phyloP scores from a whole-genome alignment of 2,329 filamentous ascomycete genomes.

The Penicillium frequentans region DNA sequence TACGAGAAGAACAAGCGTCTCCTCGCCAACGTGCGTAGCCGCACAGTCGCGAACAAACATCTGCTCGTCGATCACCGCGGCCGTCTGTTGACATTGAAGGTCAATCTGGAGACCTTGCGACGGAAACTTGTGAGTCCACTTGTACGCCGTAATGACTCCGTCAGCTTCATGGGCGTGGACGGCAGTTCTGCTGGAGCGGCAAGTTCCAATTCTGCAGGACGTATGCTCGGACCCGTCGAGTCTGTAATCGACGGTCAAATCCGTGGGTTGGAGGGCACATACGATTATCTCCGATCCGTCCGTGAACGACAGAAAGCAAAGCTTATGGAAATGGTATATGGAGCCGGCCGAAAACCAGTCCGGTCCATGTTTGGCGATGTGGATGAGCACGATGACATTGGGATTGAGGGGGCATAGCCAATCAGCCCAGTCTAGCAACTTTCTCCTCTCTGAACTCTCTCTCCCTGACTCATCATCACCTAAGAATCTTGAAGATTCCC shows the following conservation, averaged over 20 bases:
- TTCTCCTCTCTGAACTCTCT: no score
- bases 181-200: slow-evolving; percentile 14
- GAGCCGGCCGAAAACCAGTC: slow-evolving; percentile 40
- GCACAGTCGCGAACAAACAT: slow-evolving; percentile 83
- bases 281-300: slow-evolving; percentile 72
- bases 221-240: slow-evolving; percentile 55
- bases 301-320: slow-evolving; percentile 79
- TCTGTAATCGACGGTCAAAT: slow-evolving; percentile 77
- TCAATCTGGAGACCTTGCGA: slow-evolving; percentile 80
- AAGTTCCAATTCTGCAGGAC: slow-evolving; percentile 48
- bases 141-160: slow-evolving; percentile 65
- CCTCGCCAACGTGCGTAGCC: slow-evolving; percentile 73
- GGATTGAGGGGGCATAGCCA: slow-evolving; percentile 6
- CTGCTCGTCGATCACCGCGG: slow-evolving; percentile 84
- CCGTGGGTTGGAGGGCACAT: slow-evolving; percentile 74
- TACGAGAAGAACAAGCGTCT: slow-evolving; percentile 87
- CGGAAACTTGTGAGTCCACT: slow-evolving; percentile 82
- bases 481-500: not conserved
- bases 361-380: slow-evolving; percentile 25
- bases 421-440: not conserved
- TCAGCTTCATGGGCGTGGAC: slow-evolving; percentile 37
- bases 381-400: slow-evolving; percentile 16
- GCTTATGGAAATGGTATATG: slow-evolving; percentile 77
- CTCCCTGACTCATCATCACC: not conserved
- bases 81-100: slow-evolving; percentile 78